Evolutionary conservation across 345 rosid species (phyloP).

Genomic region (Moringa oleifera): DNA sequence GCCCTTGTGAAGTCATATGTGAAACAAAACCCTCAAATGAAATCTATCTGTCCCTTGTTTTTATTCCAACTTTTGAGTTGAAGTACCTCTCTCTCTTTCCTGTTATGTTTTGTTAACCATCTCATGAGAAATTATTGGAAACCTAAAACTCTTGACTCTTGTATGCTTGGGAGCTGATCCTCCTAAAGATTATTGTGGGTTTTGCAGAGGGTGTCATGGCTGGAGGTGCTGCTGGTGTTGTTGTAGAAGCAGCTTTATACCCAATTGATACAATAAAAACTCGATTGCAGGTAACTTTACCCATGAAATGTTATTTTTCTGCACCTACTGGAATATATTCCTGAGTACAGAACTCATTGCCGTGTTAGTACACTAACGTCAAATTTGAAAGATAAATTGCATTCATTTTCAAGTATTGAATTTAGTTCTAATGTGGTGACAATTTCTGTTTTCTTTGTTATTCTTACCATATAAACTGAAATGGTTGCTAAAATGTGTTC

Average conservation of each 20-base stretch:
- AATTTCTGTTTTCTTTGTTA: background rate
- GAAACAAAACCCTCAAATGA: too few relatives aligned
- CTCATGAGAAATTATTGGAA: too few relatives aligned
- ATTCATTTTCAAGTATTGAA: too few relatives aligned
- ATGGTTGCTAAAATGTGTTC: background rate
- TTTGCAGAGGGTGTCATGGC: conserved; percentile 61
- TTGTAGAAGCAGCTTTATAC: conserved; percentile 76
- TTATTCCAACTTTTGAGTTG: too few relatives aligned
- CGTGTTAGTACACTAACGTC: too few relatives aligned
- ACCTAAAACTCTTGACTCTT: background rate
- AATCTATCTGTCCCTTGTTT: too few relatives aligned
- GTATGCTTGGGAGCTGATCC: conserved; percentile 6
- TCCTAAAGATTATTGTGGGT: conserved; percentile 4
- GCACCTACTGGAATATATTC: too few relatives aligned
- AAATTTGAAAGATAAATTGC: background rate
- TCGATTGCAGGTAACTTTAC: conserved; percentile 55
- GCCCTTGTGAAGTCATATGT: too few relatives aligned
- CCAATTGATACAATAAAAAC: conserved; percentile 91
- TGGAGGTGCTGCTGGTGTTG: conserved; percentile 78
- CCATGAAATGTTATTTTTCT: too few relatives aligned
- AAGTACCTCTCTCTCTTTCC: too few relatives aligned
- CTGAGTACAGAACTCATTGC: too few relatives aligned
- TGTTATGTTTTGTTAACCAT: too few relatives aligned
- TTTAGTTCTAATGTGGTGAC: background rate
- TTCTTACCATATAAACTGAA: background rate